Evolutionary conservation across 1,284 basidiomycete species (phyloP), one percentile per base, ranked within the genome.

Genomic region (Puccinia hordei): DNA sequence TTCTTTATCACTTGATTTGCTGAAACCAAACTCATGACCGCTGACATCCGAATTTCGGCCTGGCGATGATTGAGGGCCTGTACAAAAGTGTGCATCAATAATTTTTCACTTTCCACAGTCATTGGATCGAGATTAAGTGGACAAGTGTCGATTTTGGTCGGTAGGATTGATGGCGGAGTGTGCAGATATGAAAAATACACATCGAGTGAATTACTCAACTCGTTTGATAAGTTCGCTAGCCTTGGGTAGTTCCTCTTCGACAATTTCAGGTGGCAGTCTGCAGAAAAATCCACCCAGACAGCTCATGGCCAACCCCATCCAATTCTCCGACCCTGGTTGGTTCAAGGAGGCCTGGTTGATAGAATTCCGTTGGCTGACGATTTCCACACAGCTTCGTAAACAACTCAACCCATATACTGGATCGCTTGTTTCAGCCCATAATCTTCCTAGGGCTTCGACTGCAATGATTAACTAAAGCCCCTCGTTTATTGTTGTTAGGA

Each of bases 221-320:
- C 74, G 30, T 46, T 78, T 75, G 46, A 83, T 74, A n/a, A 83
- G 57, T 24, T 69, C 81, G 46, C 74, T 71, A 19, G 72, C 61
- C 46, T 75, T 77, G 17, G 77, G 78, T 10, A 83, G 35, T 46
- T 83, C 83, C 49, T 83, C 83, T 74, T 83, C 83, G 19, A 83
- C 73, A 13, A 83, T 81, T 71, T 83, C 80, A 27, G 59, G 46
- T 17, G 79, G 79, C n/a, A 80, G 72, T 53, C 79, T 73, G 63
- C 71, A 46, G 72, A 80, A 74, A 38, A 73, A 74, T 44, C 46
- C 72, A 22, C 79, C 79, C 3, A 80, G 35, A 53, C 79, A 80
- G 46, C 44, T 80, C 72, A 80, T 72, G 0, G 79, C 72, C 65
- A 80, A 74, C 9, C 79, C 61, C 38, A 80, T 80, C 71, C 69